A percentile compares a stretch with the other conserved stretches of the same genome.
Evolutionary conservation across 1,284 basidiomycete species (phyloP).

Genomic region (Sphagnurus paluster): DNA sequence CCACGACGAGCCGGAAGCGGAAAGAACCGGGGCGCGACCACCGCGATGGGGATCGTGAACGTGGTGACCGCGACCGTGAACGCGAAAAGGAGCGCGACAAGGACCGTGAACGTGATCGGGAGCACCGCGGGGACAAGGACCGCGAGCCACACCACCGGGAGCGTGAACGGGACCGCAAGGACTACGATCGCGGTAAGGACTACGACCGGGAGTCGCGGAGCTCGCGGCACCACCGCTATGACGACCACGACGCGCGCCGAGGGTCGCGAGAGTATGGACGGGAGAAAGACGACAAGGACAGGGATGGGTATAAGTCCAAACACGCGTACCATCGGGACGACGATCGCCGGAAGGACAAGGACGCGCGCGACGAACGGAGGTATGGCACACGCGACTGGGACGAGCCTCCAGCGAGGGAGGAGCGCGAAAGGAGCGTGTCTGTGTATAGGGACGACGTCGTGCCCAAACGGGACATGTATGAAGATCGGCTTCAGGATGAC

Average conservation of each 20-base stretch:
- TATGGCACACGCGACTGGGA: constrained; percentile 32
- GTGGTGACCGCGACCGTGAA: constrained; percentile 33
- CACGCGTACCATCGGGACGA: constrained; percentile 44
- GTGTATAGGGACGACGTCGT: constrained; percentile 44
- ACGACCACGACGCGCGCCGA: constrained; percentile 38
- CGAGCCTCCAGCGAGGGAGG: constrained; percentile 31
- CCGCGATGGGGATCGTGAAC: constrained; percentile 46
- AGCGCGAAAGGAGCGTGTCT: constrained; percentile 53
- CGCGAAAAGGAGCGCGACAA: constrained; percentile 26
- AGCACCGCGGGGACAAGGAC: constrained; percentile 16
- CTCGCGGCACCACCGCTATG: constrained; percentile 42
- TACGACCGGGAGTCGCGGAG: constrained; percentile 33
- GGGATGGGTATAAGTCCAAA: constrained; percentile 37
- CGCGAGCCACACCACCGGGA: constrained; percentile 32
- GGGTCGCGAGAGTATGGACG: constrained; percentile 39
- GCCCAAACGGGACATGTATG: constrained; percentile 46
- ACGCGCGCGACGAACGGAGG: constrained; percentile 26
- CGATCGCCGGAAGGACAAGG: constrained; percentile 48
- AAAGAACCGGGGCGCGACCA: constrained; percentile 66
- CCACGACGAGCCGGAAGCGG: constrained; percentile 71
- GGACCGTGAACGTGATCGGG: constrained; percentile 31
- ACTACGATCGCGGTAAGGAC: constrained; percentile 25
- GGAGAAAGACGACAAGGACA: constrained; percentile 43
- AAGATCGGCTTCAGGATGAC: constrained; percentile 43
- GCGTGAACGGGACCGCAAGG: constrained; percentile 31